Evolutionary conservation across 2,329 filamentous ascomycete species (phyloP), one percentile per base, ranked within the genome.

Genomic region (Sporothrix humicola): DNA sequence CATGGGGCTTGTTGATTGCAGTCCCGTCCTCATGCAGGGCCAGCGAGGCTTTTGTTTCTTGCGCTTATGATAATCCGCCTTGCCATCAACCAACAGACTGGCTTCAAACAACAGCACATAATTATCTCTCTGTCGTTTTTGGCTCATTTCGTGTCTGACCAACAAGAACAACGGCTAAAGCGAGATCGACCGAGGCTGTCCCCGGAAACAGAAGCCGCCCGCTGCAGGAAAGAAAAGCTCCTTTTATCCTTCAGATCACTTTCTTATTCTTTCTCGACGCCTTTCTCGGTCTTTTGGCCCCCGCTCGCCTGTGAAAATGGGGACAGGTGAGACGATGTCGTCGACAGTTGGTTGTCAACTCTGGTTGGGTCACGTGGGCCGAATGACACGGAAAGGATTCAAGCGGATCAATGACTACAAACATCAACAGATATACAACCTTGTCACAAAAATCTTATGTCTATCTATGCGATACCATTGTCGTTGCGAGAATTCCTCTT

Each of bases 231-330:
- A 15, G 42, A 48, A 26, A 48, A 9, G 3, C 20, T 46, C 20
- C 37, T 63, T 23, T 9, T 13, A 9, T n/a, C 37, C 15, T 26
- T 23, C 13, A 23, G n/a, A 26, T 26, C 61, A 13, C 2, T 46
- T 12, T 48, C 42, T 23, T 9, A 10, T 46, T 48, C 3, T 15
- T 15, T 15, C 13, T 52, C 48, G 31, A 5, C 31, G 5, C 15
- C 13, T 7, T 52, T 56, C 17, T 52, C 46, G 46, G 65, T 69
- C 44, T 50, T 69, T 69, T 52, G 23, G 65, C 26, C 46, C 65
- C 63, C 15, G 23, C 26, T 37, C 9, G 12, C 15, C 4, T 26
- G n/a, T n/a, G 9, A 20, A 61, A 63, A 46, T 13, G 2, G 20
- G 17, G 44, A 20, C 31, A 37, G 31, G 2, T 37, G 59, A 46